Evolutionary conservation across 805 yeast genomes (phyloP), one percentile per base, ranked within the genome.

Genomic region (Monosporozyma solicola): DNA sequence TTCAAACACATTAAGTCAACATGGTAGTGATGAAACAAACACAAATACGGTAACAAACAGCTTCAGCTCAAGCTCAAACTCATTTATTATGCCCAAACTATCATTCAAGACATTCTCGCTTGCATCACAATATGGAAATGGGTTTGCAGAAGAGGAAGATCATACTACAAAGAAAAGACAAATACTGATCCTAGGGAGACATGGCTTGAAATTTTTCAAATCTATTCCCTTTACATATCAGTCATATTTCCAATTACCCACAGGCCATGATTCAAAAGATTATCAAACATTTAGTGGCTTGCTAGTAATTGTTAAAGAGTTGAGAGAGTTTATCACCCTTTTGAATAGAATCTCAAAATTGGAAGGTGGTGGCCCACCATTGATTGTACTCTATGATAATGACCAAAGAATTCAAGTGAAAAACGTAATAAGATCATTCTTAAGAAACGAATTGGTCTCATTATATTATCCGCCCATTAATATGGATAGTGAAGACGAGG

Each of bases 11-110:
- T 25, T 48, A 43, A 15, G 41, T 53, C 35, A 55, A 45, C 41
- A 25, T 50, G 43, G 54, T 45, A 11, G 53, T 7, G 53, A 53
- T 10, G 56, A 51, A 15, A 43, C 46, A 2, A 52, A 51, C 25
- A 50, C 41, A 15, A 48, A 53, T 11, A 63, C 67, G 3, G 54
- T 62, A 11, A 61, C 60, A 7, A 59, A 57, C 31, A 62, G 64
- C 52, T 37, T 63, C 6, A 59, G 62, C 5, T 58, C 63, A n/a
- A 64, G 69, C 5, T 58, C 64, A 3, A 62, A 59, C 44, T 63
- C 67, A n/a, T 66, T 66, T 51, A 62, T 67, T 11, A 67, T 67
- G 70, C 70, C 70, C 13, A 66, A 59, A 52, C 48, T 66, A 24
- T 63, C 70, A 1, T 44, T 47, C 41, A 16, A 39, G n/a, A 15